phyloP scores from a whole-genome alignment of 2,329 filamentous ascomycete species.

The Cladophialophora immunda region DNA sequence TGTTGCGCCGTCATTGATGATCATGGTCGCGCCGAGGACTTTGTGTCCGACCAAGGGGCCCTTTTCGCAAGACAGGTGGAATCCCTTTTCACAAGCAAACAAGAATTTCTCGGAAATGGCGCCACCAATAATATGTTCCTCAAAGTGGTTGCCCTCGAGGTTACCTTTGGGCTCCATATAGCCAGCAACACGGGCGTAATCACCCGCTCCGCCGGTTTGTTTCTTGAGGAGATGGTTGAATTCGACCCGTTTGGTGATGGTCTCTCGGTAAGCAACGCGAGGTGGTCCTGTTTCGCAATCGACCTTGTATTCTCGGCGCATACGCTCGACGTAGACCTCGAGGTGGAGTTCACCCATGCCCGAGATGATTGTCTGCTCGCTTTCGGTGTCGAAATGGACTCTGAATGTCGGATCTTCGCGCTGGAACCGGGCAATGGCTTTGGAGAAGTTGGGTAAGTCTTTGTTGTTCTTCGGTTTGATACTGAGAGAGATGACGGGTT shows the following conservation, averaged over 20 bases:
- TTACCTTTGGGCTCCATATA: constrained; percentile 85
- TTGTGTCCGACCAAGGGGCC: constrained; percentile 92
- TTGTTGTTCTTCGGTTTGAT: constrained; percentile 95
- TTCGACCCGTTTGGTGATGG: constrained; percentile 77
- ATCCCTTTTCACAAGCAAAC: constrained; percentile 93
- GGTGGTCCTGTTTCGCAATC: constrained; percentile 96
- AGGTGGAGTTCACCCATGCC: constrained; percentile 98
- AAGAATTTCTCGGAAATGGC: constrained; percentile 96
- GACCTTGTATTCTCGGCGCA: constrained; percentile 95
- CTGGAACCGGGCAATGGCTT: constrained; percentile 98
- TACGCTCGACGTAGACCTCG: constrained; percentile 96
- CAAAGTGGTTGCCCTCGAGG: constrained; percentile 80
- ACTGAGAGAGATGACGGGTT: constrained; percentile 96
- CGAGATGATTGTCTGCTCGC: constrained; percentile 95
- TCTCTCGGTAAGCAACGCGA: constrained; percentile 96
- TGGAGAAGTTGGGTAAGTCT: constrained; percentile 93
- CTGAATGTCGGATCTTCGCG: constrained; percentile 98
- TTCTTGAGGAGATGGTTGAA: constrained; percentile 96
- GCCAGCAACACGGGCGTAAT: constrained; percentile 91
- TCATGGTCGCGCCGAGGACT: constrained; percentile 88
- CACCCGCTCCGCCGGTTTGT: constrained; percentile 93
- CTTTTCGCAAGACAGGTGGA: constrained; percentile 81
- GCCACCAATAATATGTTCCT: constrained; percentile 86
- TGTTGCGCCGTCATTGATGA: constrained; percentile 94
- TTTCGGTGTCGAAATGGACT: constrained; percentile 89